Percentiles rank a stretch among this genome's conserved stretches.
Conservation (phyloP, 2,329 filamentous ascomycete genomes). For the Amauroascus niger region DNA sequence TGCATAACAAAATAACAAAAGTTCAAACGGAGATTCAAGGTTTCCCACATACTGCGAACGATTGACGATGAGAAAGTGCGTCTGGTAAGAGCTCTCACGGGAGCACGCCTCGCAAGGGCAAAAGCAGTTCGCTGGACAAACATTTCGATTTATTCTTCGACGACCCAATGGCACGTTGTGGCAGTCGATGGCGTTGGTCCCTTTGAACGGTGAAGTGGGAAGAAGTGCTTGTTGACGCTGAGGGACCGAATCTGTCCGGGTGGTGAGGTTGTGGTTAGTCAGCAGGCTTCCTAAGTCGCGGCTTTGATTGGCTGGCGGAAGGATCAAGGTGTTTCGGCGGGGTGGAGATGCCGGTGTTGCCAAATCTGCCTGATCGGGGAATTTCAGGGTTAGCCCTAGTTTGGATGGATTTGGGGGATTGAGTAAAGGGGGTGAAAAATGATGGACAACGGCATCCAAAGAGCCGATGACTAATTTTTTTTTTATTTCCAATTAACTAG, state of each 20-base stretch:
- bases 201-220: slow-evolving; percentile 4
- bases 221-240: slow-evolving; percentile 5
- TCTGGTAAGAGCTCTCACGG: slow-evolving; percentile 31
- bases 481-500: too few relatives aligned
- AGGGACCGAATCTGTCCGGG: slow-evolving; percentile 14
- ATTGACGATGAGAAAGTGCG: slow-evolving; percentile 40
- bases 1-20: not conserved
- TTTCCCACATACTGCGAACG: slow-evolving; percentile 38
- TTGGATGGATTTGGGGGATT: not conserved
- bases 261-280: slow-evolving; percentile 15
- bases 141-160: slow-evolving; percentile 28
- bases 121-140: slow-evolving; percentile 41
- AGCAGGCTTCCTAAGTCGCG: not conserved
- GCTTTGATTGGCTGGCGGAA: slow-evolving; percentile 3
- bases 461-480: too few relatives aligned
- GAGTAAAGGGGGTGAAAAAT: too few relatives aligned
- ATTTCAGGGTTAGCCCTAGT: slow-evolving; percentile 1
- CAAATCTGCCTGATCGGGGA: not conserved
- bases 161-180: slow-evolving; percentile 4
- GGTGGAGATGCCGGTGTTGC: not conserved
- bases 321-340: not conserved
- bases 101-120: slow-evolving; percentile 38
- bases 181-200: not conserved
- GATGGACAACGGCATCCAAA: not conserved
- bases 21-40: not conserved